Evolutionary conservation across 768 basidiomycete genomes (phyloP).

Genomic region (Cantharellus anzutake): DNA sequence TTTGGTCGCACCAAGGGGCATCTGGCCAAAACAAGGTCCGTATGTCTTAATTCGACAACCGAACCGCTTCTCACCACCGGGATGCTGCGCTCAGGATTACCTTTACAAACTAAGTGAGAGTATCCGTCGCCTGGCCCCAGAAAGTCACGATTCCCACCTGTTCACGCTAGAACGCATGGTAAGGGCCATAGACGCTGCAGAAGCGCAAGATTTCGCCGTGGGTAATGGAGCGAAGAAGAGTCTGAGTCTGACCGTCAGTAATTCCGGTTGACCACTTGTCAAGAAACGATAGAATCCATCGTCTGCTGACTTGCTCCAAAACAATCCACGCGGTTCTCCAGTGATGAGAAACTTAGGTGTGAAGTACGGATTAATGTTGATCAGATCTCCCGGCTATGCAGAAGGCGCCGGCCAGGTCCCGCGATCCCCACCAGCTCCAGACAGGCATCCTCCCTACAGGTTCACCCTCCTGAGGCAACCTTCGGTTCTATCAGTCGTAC

Average conservation of each 20-base stretch:
- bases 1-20: conserved; percentile 62
- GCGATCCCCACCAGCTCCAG: too few relatives aligned
- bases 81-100: conserved; percentile 43
- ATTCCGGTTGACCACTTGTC: too few relatives aligned
- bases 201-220: not conserved
- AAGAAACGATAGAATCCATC: too few relatives aligned
- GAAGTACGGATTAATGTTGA: too few relatives aligned
- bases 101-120: conserved; percentile 58
- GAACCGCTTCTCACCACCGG: not conserved
- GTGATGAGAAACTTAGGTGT: too few relatives aligned
- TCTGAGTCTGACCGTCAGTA: not conserved
- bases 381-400: too few relatives aligned
- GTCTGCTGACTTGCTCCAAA: too few relatives aligned
- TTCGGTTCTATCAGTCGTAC: too few relatives aligned
- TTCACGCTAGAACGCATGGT: conserved; percentile 42
- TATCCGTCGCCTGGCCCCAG: conserved; percentile 52
- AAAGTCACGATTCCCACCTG: conserved; percentile 58
- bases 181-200: not conserved
- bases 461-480: too few relatives aligned
- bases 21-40: conserved; percentile 78
- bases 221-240: not conserved
- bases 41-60: not conserved
- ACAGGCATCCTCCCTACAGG: too few relatives aligned
- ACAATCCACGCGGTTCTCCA: too few relatives aligned
- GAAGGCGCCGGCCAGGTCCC: too few relatives aligned